A percentile compares a stretch with the other conserved stretches of the same genome.
phyloP scores from a whole-genome alignment of 2,329 filamentous ascomycete genomes.

The Tetracladium maxilliforme region DNA sequence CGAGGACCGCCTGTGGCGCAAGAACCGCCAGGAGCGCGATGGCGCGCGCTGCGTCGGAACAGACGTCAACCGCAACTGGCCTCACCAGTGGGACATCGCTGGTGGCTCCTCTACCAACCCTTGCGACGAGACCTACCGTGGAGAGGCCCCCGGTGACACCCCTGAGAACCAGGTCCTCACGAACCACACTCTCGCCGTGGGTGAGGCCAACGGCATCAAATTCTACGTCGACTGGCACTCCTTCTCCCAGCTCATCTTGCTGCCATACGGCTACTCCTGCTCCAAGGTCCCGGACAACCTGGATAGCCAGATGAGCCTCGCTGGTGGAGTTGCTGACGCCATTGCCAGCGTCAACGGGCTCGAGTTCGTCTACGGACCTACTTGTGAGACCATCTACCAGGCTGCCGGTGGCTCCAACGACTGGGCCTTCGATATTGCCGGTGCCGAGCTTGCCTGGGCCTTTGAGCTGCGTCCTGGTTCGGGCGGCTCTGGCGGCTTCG shows the following conservation, averaged over 20 bases:
- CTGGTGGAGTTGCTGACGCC: conserved; percentile 30
- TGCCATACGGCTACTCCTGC: conserved; percentile 47
- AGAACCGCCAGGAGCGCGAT: conserved; percentile 32
- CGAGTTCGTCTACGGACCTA: conserved; percentile 23
- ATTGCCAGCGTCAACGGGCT: conserved; percentile 38
- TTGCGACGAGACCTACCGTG: conserved; percentile 31
- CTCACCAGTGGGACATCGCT: conserved; percentile 28
- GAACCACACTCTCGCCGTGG: conserved; percentile 26
- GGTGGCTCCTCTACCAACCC: conserved; percentile 33
- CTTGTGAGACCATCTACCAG: conserved; percentile 47
- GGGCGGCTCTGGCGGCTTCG: conserved; percentile 29
- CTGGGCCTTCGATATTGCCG: conserved; percentile 23
- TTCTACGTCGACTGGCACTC: conserved; percentile 52
- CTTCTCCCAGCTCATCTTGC: conserved; percentile 44
- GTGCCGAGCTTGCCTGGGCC: conserved; percentile 19
- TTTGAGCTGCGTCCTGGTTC: conserved; percentile 34
- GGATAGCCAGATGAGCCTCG: conserved; percentile 30
- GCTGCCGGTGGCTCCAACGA: conserved; percentile 29
- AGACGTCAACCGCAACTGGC: conserved; percentile 47
- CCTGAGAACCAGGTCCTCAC: conserved; percentile 36
- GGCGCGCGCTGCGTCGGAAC: conserved; percentile 28
- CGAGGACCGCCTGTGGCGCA: conserved; percentile 43
- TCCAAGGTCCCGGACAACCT: conserved; percentile 27
- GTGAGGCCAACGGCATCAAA: conserved; percentile 30
- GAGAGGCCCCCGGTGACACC: conserved; percentile 28